Evolutionary conservation across 108 stramenopile genomes (phyloP), one percentile per base, ranked within the genome.

Genomic region (Bacterosira constricta): DNA sequence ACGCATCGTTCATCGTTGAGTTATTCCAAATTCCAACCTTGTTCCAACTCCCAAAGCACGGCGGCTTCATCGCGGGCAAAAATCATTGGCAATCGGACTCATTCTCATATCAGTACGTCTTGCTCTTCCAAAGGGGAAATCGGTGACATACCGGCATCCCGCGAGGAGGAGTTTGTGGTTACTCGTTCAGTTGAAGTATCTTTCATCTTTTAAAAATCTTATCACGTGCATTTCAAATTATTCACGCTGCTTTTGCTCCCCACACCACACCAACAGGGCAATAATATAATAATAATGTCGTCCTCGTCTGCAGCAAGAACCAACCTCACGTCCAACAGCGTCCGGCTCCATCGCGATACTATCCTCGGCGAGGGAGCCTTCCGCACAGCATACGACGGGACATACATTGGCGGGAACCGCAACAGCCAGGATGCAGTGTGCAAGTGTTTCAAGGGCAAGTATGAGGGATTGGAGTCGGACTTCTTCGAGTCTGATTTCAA

Each of bases 361-460:
- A 45, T 66, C 8, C 66, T 86, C 11, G 89, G 89, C 13, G 62
- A 84, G 31, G 89, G 86, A 7, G 50, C 75, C 12, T 90, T 90
- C 67, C 89, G 89, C 3, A 67, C 62, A 5, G 81, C 79, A 9
- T 70, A 76, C 15, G 76, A 63, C 9, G 89, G 86, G 20, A 90
- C 85, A 0, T 90, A 82, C 66, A 34, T 90, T 13, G 83, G 89
- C 23, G 89, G 89, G 6, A 90, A 90, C 55, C 86, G 89, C 38
- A 90, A 90, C 59, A 46, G 55, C 18, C 89, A 90, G 52, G 86
- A 84, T 41, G 86, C 86, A 0, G 86, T 82, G 1, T 85, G 84
- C 64, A 90, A 90, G 51, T 80, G 77, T 13, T 90, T 90, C 81
- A 87, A 87, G 47, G 17, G 39, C 5, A 26, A 80, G 37, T 87